These are phyloP conservation scores for Podospora pseudopauciseta DNA, from an alignment of 495 filamentous ascomycete genomes.

Conservation along the genomic window DNA sequence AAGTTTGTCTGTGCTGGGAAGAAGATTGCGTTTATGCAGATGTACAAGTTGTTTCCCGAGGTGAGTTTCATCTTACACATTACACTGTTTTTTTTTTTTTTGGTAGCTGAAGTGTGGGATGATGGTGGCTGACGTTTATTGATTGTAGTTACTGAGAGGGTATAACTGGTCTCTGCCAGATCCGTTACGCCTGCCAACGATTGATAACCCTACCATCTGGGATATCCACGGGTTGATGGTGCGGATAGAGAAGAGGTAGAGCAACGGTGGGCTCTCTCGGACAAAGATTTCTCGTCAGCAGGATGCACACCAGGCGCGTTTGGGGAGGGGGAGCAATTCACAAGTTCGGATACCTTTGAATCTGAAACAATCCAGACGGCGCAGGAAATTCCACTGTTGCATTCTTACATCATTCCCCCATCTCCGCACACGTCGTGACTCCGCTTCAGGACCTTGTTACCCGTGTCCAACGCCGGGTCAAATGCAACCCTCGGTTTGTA, in stretches of 20 bases:
- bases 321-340: not conserved
- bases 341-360: not conserved
- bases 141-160: slow-evolving; percentile 8
- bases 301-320: not conserved
- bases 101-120: not conserved
- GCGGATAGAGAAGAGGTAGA: slow-evolving; percentile 8
- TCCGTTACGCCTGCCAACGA: slow-evolving; percentile 2
- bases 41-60: slow-evolving; percentile 55
- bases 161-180: slow-evolving; percentile 11
- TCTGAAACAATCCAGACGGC: not conserved
- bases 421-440: not conserved
- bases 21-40: slow-evolving; percentile 37
- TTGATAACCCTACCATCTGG: not conserved
- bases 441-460: not conserved
- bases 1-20: slow-evolving; percentile 42
- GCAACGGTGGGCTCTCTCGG: too few relatives aligned
- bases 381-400: not conserved
- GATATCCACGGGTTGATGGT: slow-evolving; percentile 7
- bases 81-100: not conserved
- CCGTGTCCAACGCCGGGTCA: not conserved
- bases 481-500: not conserved
- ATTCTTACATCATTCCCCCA: not conserved
- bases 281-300: not conserved
- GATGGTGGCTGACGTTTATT: slow-evolving; percentile 7
- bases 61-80: slow-evolving; percentile 28